These are phyloP conservation scores for Hsuehochloa calcarea DNA, from an alignment of 176 grass and related monocot genomes.

Conservation along the genomic window DNA sequence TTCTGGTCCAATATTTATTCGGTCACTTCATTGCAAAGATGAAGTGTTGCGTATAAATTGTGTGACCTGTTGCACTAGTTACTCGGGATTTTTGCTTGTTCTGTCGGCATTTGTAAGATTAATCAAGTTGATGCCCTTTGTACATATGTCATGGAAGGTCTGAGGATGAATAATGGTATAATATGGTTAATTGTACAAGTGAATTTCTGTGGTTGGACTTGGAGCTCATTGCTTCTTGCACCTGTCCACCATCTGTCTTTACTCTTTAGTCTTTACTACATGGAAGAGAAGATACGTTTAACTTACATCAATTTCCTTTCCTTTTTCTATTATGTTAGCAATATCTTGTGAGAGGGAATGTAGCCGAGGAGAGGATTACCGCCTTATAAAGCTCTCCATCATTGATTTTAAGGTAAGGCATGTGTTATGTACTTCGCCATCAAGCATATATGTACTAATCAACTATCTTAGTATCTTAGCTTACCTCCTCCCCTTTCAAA, in stretches of 20 bases:
- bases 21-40: not conserved
- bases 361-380: conserved; percentile 92
- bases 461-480: not conserved
- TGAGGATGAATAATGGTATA: not conserved
- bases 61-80: not conserved
- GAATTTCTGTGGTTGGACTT: conserved; percentile 6
- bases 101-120: not conserved
- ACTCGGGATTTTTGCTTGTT: not conserved
- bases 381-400: conserved; percentile 84
- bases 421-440: conserved; percentile 1
- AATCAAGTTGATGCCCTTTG: not conserved
- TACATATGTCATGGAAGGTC: not conserved
- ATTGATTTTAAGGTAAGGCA: conserved; percentile 83
- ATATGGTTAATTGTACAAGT: not conserved
- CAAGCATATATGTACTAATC: conserved; percentile 20
- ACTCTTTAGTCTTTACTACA: not conserved
- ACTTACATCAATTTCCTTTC: conserved; percentile 12
- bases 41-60: not conserved
- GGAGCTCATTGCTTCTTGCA: not conserved
- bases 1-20: not conserved
- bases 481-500: not conserved
- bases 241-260: not conserved
- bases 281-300: conserved; percentile 3
- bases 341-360: conserved; percentile 96
- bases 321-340: conserved; percentile 47